Conservation (phyloP, 345 rosid species). For the Psidium guajava region DNA sequence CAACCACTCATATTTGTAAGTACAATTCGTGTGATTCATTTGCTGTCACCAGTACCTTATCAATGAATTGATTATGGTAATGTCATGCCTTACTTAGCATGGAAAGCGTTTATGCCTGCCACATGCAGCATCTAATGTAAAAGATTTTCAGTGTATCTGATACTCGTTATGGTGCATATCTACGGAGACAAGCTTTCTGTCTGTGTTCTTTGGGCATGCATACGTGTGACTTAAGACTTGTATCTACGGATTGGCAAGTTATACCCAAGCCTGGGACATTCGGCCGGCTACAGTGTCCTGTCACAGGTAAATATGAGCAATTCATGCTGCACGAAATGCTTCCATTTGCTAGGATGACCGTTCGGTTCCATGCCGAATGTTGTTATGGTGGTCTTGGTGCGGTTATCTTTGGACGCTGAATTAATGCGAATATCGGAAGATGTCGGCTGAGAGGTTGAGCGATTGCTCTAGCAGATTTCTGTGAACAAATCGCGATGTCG, state of each 20-base stretch:
- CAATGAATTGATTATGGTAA: neutral
- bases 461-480: too few relatives aligned
- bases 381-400: neutral
- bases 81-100: neutral
- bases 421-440: neutral
- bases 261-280: neutral
- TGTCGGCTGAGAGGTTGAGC: too few relatives aligned
- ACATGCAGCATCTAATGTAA: neutral
- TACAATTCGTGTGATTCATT: neutral
- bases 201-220: neutral
- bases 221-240: neutral
- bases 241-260: neutral
- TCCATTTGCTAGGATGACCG: neutral
- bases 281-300: neutral
- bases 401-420: neutral
- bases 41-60: neutral
- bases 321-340: neutral
- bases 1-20: neutral
- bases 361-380: neutral
- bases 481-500: too few relatives aligned
- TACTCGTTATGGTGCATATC: neutral
- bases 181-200: neutral
- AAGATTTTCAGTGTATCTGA: neutral
- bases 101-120: neutral
- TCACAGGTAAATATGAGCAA: neutral